Evolutionary conservation across 2,329 filamentous ascomycete genomes (phyloP).

Genomic region (Thelonectria rubi): DNA sequence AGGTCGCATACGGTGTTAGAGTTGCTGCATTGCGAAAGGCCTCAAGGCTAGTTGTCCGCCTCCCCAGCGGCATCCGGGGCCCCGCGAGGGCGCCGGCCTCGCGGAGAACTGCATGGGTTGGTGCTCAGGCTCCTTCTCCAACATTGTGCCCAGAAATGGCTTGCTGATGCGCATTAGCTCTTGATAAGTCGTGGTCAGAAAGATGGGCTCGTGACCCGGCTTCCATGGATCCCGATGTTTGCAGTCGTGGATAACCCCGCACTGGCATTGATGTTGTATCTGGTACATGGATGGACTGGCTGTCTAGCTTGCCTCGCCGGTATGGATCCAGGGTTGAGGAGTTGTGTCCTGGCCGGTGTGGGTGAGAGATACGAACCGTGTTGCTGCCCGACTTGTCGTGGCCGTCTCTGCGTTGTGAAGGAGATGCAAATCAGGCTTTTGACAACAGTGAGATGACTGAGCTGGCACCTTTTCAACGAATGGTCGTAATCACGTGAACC

Average conservation of each 20-base stretch:
- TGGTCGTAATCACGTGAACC: background rate
- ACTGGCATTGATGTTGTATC: conserved; percentile 8
- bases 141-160: conserved; percentile 5
- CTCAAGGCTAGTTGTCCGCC: conserved; percentile 11
- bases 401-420: background rate
- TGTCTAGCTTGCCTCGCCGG: conserved; percentile 3
- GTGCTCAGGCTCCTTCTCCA: conserved; percentile 7
- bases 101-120: conserved; percentile 7
- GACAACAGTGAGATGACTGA: background rate
- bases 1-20: conserved; percentile 13
- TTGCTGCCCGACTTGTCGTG: conserved; percentile 23
- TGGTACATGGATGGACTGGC: background rate
- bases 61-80: conserved; percentile 15
- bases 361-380: conserved; percentile 1
- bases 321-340: conserved; percentile 10
- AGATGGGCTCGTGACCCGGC: conserved; percentile 14
- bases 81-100: conserved; percentile 9
- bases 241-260: conserved; percentile 17
- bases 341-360: conserved; percentile 12
- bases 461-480: background rate
- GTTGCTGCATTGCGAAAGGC: conserved; percentile 8
- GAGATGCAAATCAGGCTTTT: conserved; percentile 4
- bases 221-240: conserved; percentile 14
- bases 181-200: conserved; percentile 20
- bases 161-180: conserved; percentile 21